Conservation (phyloP, 768 basidiomycete genomes). For the Mycena latifolia region DNA sequence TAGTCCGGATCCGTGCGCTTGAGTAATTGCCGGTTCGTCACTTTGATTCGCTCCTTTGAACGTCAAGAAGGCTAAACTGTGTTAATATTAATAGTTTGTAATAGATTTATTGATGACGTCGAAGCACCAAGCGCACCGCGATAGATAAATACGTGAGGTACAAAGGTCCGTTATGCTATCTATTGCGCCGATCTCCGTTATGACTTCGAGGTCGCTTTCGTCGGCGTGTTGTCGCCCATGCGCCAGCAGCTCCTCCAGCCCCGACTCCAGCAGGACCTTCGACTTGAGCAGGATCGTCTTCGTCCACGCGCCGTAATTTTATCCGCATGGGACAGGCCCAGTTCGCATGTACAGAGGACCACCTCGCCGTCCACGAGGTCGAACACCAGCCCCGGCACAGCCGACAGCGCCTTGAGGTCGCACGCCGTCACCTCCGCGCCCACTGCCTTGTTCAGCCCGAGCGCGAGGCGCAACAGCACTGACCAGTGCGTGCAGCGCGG, state of each 20-base stretch:
- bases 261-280: constrained; percentile 64
- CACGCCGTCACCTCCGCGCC: constrained; percentile 70
- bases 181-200: constrained; percentile 6
- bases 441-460: constrained; percentile 66
- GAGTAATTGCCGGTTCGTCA: no score
- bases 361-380: constrained; percentile 44
- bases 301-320: constrained; percentile 60
- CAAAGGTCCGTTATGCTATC: neutral
- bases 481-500: constrained; percentile 53
- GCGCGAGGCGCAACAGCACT: constrained; percentile 58
- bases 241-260: constrained; percentile 48
- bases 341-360: constrained; percentile 69
- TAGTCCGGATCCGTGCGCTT: no score
- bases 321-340: constrained; percentile 60
- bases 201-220: constrained; percentile 22
- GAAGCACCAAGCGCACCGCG: neutral
- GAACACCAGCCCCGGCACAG: constrained; percentile 56
- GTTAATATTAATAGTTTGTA: no score
- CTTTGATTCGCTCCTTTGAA: no score
- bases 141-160: neutral
- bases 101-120: no score
- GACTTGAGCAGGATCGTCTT: constrained; percentile 64
- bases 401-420: constrained; percentile 66
- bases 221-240: constrained; percentile 31
- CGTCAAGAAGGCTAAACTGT: no score